Evolutionary conservation across 805 yeast species (phyloP).

Genomic region (Blastobotrys mokoenaii): DNA sequence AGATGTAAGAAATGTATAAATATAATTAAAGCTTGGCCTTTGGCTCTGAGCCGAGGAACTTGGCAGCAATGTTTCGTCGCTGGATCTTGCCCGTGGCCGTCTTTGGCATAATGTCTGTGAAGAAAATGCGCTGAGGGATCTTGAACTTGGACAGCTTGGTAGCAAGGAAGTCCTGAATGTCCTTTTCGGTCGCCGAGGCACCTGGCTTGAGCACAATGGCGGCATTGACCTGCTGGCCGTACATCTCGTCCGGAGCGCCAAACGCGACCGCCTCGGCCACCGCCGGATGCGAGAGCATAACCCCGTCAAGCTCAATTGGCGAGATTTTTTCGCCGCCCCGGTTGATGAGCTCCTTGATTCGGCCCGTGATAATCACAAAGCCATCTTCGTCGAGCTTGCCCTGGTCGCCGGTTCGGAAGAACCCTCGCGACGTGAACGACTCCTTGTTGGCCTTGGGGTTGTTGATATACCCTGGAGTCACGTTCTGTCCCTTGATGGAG

Average conservation of each 20-base stretch:
- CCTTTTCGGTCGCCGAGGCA: slow-evolving; percentile 31
- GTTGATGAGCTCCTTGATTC: slow-evolving; percentile 66
- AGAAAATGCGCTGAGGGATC: slow-evolving; percentile 48
- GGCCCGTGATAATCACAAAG: slow-evolving; percentile 53
- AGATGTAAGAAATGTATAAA: not conserved
- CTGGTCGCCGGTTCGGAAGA: slow-evolving; percentile 75
- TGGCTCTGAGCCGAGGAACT: slow-evolving; percentile 25
- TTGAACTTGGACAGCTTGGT: slow-evolving; percentile 48
- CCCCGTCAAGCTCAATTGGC: slow-evolving; percentile 61
- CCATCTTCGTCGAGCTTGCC: slow-evolving; percentile 55
- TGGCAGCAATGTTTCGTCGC: slow-evolving; percentile 51
- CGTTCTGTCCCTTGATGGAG: slow-evolving; percentile 56
- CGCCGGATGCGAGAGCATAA: slow-evolving; percentile 50
- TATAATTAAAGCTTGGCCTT: slow-evolving; percentile 6
- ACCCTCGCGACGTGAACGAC: slow-evolving; percentile 51
- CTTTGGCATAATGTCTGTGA: slow-evolving; percentile 58
- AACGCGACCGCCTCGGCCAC: slow-evolving; percentile 64
- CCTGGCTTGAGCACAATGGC: slow-evolving; percentile 51
- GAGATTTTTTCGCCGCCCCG: slow-evolving; percentile 75
- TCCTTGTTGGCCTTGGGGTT: slow-evolving; percentile 64
- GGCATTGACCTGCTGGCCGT: slow-evolving; percentile 66
- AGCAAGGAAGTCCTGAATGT: slow-evolving; percentile 39
- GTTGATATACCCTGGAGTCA: slow-evolving; percentile 64
- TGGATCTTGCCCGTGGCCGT: slow-evolving; percentile 75
- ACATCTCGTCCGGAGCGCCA: slow-evolving; percentile 57